These are phyloP conservation scores for Leucaena leucocephala DNA, from an alignment of 306 rosid genomes.

Conservation along the genomic window DNA sequence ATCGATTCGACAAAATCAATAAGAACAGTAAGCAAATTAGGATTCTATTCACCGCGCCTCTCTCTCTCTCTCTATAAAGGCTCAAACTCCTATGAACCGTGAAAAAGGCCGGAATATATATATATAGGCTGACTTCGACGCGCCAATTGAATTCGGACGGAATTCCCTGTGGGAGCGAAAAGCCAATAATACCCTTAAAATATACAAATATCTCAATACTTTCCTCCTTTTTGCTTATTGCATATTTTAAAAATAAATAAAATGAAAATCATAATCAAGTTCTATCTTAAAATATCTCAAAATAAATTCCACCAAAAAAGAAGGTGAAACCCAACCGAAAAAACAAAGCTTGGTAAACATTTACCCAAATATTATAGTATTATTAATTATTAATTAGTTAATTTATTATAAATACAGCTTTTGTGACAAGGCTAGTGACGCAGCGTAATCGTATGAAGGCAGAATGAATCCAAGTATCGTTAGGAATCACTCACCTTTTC, in stretches of 20 bases:
- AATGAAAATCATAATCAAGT: neutral
- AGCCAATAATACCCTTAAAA: conserved; percentile 10
- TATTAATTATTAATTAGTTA: too few relatives aligned
- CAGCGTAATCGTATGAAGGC: neutral
- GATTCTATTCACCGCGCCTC: conserved; percentile 25
- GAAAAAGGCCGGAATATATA: neutral
- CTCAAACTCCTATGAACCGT: neutral
- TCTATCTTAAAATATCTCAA: neutral
- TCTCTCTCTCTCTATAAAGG: neutral
- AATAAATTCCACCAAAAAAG: neutral
- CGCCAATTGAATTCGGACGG: conserved; percentile 11
- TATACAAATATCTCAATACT: neutral
- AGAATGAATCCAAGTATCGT: neutral
- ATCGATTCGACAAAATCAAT: neutral
- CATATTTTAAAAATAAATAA: neutral
- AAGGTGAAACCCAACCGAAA: neutral
- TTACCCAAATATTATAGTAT: neutral
- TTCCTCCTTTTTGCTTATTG: neutral
- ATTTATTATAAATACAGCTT: neutral
- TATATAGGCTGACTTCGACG: conserved; percentile 26
- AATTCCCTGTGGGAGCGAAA: neutral
- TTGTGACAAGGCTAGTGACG: conserved; percentile 16
- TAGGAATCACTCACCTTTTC: neutral
- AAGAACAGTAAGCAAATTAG: conserved; percentile 34
- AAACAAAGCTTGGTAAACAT: neutral